Conservation (phyloP, 148 eudicot genomes). For the Rhododendron vialii region DNA sequence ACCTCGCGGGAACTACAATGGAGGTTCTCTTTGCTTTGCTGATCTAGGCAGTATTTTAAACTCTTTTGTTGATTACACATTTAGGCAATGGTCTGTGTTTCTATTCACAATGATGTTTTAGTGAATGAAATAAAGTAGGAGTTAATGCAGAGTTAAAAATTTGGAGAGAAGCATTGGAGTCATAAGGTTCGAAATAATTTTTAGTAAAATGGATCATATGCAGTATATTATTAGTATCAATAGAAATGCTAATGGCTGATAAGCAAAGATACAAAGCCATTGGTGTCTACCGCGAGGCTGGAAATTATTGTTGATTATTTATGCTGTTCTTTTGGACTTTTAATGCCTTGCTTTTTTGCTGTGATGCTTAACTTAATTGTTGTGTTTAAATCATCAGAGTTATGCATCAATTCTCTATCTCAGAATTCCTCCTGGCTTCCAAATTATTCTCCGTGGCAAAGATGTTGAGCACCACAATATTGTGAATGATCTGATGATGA, state of each 20-base stretch:
- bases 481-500: conserved; percentile 82
- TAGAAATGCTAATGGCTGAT: background rate
- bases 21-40: background rate
- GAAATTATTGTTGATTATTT: background rate
- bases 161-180: background rate
- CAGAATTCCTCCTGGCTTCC: conserved; percentile 64
- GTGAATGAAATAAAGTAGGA: background rate
- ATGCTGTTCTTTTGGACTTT: background rate
- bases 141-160: background rate
- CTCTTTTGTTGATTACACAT: background rate
- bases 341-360: background rate
- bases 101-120: background rate
- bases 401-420: conserved; percentile 91
- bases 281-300: background rate
- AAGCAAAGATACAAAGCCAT: background rate
- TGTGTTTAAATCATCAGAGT: conserved; percentile 48
- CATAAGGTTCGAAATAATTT: background rate
- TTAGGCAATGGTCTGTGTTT: background rate
- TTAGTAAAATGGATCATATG: background rate
- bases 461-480: conserved; percentile 83
- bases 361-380: conserved; percentile 6
- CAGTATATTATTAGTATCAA: background rate
- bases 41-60: background rate
- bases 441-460: conserved; percentile 77
- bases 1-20: background rate